These are phyloP conservation scores for Fraxinus paxiana DNA, from an alignment of 305 asterid genomes.

Conservation along the genomic window DNA sequence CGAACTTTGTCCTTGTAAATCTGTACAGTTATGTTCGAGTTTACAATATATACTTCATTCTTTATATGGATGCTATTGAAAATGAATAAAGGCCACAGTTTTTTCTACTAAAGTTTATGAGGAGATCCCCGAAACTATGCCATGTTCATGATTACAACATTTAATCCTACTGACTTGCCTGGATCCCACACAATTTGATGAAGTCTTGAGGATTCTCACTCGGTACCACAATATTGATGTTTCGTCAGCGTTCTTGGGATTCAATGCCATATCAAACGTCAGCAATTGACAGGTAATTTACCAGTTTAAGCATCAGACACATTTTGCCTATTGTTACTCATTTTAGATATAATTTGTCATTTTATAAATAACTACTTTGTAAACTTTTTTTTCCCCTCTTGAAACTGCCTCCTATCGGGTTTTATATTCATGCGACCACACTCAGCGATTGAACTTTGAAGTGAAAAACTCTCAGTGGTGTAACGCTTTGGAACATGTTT, in stretches of 20 bases:
- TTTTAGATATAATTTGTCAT: background rate
- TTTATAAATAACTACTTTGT: background rate
- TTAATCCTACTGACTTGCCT: conserved; percentile 15
- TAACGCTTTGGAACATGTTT: background rate
- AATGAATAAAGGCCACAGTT: background rate
- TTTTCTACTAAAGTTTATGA: conserved; percentile 25
- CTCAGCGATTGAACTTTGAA: background rate
- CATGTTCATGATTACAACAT: conserved; percentile 5
- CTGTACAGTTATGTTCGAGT: conserved; percentile 38
- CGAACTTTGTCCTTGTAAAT: conserved; percentile 30
- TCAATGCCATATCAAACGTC: conserved; percentile 8
- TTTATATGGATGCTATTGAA: conserved; percentile 25
- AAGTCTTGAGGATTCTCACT: conserved; percentile 17
- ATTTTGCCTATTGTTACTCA: background rate
- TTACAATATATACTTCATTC: conserved; percentile 29
- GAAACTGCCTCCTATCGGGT: background rate
- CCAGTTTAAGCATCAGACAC: background rate
- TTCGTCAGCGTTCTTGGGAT: conserved; percentile 12
- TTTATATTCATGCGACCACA: background rate
- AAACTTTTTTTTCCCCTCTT: background rate
- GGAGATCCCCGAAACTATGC: background rate
- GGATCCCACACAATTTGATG: conserved; percentile 22
- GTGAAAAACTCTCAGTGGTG: background rate
- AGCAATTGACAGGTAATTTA: conserved; percentile 31
- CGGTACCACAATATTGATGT: conserved; percentile 1